These are phyloP conservation scores for Alloteropsis angusta DNA, from an alignment of 202 grass and related monocot genomes.

Conservation along the genomic window DNA sequence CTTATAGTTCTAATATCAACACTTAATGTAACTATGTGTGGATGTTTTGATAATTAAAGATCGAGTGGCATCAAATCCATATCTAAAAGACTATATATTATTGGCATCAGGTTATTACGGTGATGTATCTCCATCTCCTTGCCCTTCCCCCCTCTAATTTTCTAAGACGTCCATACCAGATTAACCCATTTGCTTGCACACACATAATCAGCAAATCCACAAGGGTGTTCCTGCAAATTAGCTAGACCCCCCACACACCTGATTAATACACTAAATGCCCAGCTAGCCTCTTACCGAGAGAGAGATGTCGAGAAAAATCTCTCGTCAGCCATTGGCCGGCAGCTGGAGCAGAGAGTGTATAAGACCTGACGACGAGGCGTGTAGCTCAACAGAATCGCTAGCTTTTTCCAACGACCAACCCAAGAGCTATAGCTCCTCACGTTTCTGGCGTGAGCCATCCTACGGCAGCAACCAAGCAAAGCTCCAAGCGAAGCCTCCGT, in stretches of 20 bases:
- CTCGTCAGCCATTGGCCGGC: background rate
- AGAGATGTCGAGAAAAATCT: background rate
- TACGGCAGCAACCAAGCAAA: background rate
- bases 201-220: background rate
- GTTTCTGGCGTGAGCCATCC: background rate
- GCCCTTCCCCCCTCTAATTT: background rate
- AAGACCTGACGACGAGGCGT: background rate
- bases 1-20: too few relatives aligned
- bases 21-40: too few relatives aligned
- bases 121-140: background rate
- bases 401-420: slow-evolving; percentile 10
- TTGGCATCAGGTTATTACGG: too few relatives aligned
- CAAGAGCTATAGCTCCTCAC: background rate
- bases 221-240: slow-evolving; percentile 5
- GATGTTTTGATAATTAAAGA: too few relatives aligned
- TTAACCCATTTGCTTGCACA: background rate
- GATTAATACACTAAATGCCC: background rate
- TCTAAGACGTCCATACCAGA: background rate
- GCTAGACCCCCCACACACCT: background rate
- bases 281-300: background rate
- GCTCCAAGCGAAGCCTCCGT: background rate
- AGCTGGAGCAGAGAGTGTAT: background rate
- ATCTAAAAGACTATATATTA: background rate
- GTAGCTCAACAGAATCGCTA: background rate
- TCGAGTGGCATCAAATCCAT: too few relatives aligned